These are phyloP conservation scores for Allantophomopsis cytisporea DNA, from an alignment of 2,329 filamentous ascomycete genomes.

Conservation along the genomic window DNA sequence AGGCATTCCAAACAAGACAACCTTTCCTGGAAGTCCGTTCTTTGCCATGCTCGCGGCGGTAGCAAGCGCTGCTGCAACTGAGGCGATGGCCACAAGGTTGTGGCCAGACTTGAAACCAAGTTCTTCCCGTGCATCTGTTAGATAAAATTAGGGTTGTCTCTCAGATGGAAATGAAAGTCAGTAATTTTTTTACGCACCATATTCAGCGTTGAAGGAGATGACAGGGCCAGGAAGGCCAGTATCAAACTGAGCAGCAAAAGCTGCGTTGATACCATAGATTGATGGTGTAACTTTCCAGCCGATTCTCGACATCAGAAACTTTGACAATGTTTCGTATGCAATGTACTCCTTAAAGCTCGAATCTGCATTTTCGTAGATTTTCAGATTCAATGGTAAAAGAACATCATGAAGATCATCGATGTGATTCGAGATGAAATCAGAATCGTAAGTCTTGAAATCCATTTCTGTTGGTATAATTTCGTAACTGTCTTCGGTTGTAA, in stretches of 20 bases:
- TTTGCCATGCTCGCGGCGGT: conserved; percentile 2
- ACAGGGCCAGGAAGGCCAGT: conserved; percentile 29
- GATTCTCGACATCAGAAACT: conserved; percentile 26
- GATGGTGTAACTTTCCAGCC: conserved; percentile 36
- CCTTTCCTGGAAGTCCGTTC: conserved; percentile 4
- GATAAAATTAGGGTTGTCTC: conserved; percentile 4
- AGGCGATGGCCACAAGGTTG: conserved; percentile 27
- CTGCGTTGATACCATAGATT: conserved; percentile 35
- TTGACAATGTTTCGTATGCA: conserved; percentile 34
- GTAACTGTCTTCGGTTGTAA: too few species aligned
- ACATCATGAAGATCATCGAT: background rate
- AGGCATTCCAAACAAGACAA: conserved; percentile 22
- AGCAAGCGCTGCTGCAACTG: conserved; percentile 22
- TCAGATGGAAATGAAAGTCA: background rate
- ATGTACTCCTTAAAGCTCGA: conserved; percentile 31
- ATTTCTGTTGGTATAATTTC: too few species aligned
- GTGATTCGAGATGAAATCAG: background rate
- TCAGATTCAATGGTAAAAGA: conserved; percentile 28
- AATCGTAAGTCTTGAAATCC: background rate
- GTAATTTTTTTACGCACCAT: conserved; percentile 4
- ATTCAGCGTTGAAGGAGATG: conserved; percentile 23
- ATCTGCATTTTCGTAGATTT: conserved; percentile 31
- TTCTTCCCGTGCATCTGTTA: conserved; percentile 22
- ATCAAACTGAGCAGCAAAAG: conserved; percentile 35
- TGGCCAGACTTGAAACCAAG: conserved; percentile 31